Percentiles rank a stretch among this genome's conserved stretches.
These are phyloP conservation scores for Daedaleopsis nitida DNA, from an alignment of 768 basidiomycete species.

Conservation along the genomic window DNA sequence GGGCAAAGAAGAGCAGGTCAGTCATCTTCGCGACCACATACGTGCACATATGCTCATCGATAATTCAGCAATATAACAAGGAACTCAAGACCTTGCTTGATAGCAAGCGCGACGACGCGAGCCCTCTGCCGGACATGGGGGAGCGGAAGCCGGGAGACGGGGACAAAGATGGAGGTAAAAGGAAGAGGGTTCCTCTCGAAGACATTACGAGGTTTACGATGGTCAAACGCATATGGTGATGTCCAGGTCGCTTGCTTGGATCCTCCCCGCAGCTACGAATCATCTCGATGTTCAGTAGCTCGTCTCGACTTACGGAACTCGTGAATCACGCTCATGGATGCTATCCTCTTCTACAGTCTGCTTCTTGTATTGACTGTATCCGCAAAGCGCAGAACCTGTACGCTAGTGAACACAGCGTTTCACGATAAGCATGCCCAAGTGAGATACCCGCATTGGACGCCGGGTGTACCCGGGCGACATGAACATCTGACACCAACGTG, in stretches of 20 bases:
- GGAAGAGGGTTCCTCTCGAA: constrained; percentile 73
- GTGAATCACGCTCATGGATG: no score
- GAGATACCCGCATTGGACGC: no score
- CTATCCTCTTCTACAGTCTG: no score
- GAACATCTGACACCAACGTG: no score
- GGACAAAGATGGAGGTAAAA: constrained; percentile 41
- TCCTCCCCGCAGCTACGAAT: background rate
- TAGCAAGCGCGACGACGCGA: constrained; percentile 67
- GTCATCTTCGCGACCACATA: constrained; percentile 23
- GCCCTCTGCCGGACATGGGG: constrained; percentile 70
- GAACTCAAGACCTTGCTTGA: constrained; percentile 76
- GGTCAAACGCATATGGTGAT: constrained; percentile 87
- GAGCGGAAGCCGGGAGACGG: constrained; percentile 40
- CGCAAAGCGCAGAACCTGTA: no score
- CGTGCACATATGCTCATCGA: background rate
- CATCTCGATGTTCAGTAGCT: no score
- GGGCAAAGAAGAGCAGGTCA: constrained; percentile 80
- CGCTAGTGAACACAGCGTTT: no score
- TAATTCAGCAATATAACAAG: constrained; percentile 72
- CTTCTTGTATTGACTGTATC: no score
- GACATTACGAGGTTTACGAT: constrained; percentile 94
- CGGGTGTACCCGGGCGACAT: no score
- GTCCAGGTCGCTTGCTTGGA: background rate
- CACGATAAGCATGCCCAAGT: no score
- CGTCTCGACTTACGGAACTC: no score